Evolutionary conservation across 2,329 filamentous ascomycete species (phyloP), one percentile per base, ranked within the genome.

Genomic region (Calonectria fujianensis): DNA sequence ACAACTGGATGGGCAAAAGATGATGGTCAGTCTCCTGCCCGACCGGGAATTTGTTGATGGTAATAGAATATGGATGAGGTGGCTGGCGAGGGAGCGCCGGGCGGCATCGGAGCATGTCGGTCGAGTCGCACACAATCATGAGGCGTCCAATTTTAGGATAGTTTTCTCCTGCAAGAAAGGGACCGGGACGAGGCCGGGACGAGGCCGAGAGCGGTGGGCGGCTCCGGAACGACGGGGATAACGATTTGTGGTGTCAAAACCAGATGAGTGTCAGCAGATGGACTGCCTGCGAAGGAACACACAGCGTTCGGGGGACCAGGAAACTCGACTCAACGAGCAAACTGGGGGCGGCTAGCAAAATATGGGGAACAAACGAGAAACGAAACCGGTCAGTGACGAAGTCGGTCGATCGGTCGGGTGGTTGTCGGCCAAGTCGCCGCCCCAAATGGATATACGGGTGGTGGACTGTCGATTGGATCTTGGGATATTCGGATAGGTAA

Each of bases 51-150:
- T 79, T 75, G 65, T 77, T 69, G 66, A 77, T 80, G 75, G 77
- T 79, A 70, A 76, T 73, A 69, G 63, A 70, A 48, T 63, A 63
- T 65, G 57, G n/a, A 50, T 48, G 51, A 74, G 50, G 48, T 76
- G 52, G 72, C 72, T 66, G 63, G 70, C 64, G 64, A 70, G 71
- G 48, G 61, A 65, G 41, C 61, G 27, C 66, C 66, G 31, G 69
- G 68, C 72, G 72, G 50, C 54, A 76, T 79, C 78, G 78, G 78
- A 75, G 76, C 70, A 75, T 72, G 61, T 77, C 78, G 77, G 78
- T 66, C 35, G 45, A 61, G 68, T 37, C 29, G n/a, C 41, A 50
- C 29, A 52, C 29, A 10, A 39, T 16, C 50, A 57, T 29, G 31
- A 69, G 54, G 50, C 48, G 52, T 35, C 37, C 39, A 51, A 52